These are phyloP conservation scores for Scutellaria baicalensis DNA, from an alignment of 257 asterid species.

Conservation along the genomic window DNA sequence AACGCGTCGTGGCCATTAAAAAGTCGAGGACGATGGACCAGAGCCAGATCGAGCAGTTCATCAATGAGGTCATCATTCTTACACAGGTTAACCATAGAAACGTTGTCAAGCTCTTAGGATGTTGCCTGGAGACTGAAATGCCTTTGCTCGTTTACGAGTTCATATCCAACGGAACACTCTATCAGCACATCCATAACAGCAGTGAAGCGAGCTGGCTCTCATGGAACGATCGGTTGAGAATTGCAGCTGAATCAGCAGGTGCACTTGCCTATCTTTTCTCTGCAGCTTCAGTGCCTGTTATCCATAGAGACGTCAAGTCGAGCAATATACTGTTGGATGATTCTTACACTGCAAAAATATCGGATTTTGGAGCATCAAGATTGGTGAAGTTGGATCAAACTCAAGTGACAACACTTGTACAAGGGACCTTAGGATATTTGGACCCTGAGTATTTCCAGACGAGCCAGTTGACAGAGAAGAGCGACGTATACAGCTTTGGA, in stretches of 20 bases:
- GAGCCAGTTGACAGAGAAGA: slow-evolving; percentile 23
- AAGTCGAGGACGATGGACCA: slow-evolving; percentile 23
- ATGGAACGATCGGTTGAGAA: slow-evolving; percentile 17
- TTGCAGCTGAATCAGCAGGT: slow-evolving; percentile 30
- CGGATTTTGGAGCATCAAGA: slow-evolving; percentile 32
- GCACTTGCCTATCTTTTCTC: slow-evolving; percentile 36
- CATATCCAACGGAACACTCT: slow-evolving; percentile 19
- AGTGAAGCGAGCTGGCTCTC: slow-evolving; percentile 15
- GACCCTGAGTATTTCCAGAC: slow-evolving; percentile 31
- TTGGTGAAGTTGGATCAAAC: slow-evolving; percentile 26
- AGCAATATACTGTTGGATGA: slow-evolving; percentile 22
- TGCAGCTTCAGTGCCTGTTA: slow-evolving; percentile 29
- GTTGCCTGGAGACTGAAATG: slow-evolving; percentile 31
- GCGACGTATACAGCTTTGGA: slow-evolving; percentile 33
- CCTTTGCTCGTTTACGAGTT: slow-evolving; percentile 28
- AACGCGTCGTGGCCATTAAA: slow-evolving; percentile 25
- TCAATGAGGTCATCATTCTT: slow-evolving; percentile 28
- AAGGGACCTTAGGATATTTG: slow-evolving; percentile 30
- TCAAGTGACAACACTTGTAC: slow-evolving; percentile 22
- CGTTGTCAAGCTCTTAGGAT: slow-evolving; percentile 28
- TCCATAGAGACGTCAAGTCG: slow-evolving; percentile 34
- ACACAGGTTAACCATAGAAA: slow-evolving; percentile 27
- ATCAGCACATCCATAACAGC: slow-evolving; percentile 19
- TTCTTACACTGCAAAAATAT: slow-evolving; percentile 14
- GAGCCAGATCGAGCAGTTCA: slow-evolving; percentile 29